phyloP scores from a whole-genome alignment of 768 basidiomycete species.

The Chalciporus sphaerocephalus region DNA sequence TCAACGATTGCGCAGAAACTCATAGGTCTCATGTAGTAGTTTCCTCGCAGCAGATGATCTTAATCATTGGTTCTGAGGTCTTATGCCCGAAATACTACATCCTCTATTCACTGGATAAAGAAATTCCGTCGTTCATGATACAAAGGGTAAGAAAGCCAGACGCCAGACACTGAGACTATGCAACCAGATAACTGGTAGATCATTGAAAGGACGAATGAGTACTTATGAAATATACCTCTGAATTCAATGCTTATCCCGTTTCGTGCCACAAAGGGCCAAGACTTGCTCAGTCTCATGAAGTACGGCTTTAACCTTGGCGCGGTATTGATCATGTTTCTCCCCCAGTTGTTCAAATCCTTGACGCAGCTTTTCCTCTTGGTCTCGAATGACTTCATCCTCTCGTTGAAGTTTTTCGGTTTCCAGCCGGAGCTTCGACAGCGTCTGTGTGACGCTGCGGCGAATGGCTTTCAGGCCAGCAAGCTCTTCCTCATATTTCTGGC shows the following conservation, averaged over 20 bases:
- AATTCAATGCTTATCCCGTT: constrained; percentile 30
- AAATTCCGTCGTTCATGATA: background rate
- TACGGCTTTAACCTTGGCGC: constrained; percentile 39
- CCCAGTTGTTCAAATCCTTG: constrained; percentile 38
- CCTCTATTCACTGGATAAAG: background rate
- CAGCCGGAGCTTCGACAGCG: constrained; percentile 35
- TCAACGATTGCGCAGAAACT: too few species aligned
- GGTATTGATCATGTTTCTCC: constrained; percentile 39
- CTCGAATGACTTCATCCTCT: constrained; percentile 38
- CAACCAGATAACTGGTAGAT: background rate
- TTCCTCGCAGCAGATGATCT: too few species aligned
- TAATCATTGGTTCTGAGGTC: too few species aligned
- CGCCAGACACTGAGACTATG: background rate
- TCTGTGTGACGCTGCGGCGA: constrained; percentile 47
- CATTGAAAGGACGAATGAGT: background rate
- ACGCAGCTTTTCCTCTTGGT: constrained; percentile 39
- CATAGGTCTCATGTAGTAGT: too few species aligned
- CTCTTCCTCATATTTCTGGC: constrained; percentile 57
- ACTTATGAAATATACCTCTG: background rate
- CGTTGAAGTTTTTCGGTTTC: constrained; percentile 40
- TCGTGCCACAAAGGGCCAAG: constrained; percentile 42
- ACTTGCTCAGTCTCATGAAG: constrained; percentile 45
- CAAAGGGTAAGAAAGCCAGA: background rate
- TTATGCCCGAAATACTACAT: background rate
- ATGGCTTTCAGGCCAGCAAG: constrained; percentile 54